These are phyloP conservation scores for Euclidium syriacum DNA, from an alignment of 345 rosid species.

Conservation along the genomic window DNA sequence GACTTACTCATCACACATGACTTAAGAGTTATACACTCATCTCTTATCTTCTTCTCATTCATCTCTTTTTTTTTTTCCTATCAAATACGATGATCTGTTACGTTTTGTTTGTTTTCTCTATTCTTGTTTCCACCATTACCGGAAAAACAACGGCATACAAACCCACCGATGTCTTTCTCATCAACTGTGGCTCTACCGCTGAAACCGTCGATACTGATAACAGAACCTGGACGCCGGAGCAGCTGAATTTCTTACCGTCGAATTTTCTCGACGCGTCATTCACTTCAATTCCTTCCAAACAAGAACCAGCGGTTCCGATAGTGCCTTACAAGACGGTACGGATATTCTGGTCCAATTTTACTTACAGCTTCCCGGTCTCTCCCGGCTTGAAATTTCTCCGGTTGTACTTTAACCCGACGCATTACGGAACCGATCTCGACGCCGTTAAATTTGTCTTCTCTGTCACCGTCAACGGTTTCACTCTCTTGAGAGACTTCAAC, in stretches of 20 bases:
- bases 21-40: too few species aligned
- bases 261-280: neutral
- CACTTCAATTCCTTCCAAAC: neutral
- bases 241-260: neutral
- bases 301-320: neutral
- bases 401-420: constrained; percentile 23
- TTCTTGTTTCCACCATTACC: neutral
- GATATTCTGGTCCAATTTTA: constrained; percentile 13
- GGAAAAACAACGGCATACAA: neutral
- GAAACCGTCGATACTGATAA: neutral
- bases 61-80: neutral
- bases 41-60: neutral
- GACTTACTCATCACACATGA: constrained; percentile 14
- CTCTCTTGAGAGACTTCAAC: constrained; percentile 34
- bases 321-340: constrained; percentile 33
- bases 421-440: constrained; percentile 1
- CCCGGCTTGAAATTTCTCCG: constrained; percentile 30
- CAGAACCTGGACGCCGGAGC: neutral
- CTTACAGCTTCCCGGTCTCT: constrained; percentile 13
- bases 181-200: constrained; percentile 12
- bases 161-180: constrained; percentile 8
- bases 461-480: constrained; percentile 21
- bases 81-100: neutral
- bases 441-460: neutral
- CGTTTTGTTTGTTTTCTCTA: neutral